These are phyloP conservation scores for Erythrobasidium yunnanense DNA, from an alignment of 768 basidiomycete genomes.

Conservation along the genomic window DNA sequence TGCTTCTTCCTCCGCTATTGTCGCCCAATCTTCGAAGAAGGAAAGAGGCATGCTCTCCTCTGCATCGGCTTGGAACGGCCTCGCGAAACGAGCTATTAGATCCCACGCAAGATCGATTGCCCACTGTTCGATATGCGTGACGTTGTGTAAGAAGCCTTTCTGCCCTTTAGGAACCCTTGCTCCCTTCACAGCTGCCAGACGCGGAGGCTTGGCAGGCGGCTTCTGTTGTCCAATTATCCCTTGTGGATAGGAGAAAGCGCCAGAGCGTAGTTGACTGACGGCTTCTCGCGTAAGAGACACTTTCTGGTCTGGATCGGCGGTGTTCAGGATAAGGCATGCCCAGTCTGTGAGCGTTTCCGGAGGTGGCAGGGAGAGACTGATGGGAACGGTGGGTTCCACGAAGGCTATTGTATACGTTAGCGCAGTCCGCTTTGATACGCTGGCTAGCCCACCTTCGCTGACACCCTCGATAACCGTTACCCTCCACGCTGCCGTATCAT, in stretches of 20 bases:
- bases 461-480: conserved; percentile 60
- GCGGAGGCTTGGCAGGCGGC: conserved; percentile 58
- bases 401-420: no score
- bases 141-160: conserved; percentile 65
- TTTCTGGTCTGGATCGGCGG: conserved; percentile 59
- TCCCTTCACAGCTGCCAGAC: conserved; percentile 52
- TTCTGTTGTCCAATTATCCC: conserved; percentile 41
- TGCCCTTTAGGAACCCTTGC: conserved; percentile 49
- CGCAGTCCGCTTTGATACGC: no score
- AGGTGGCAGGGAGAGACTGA: background rate
- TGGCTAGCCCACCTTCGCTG: conserved; percentile 58
- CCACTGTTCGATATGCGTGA: conserved; percentile 82
- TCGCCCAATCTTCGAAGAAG: conserved; percentile 43
- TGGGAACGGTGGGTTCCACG: background rate
- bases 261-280: conserved; percentile 57
- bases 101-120: conserved; percentile 44
- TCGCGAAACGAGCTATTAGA: conserved; percentile 64
- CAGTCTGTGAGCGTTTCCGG: conserved; percentile 64
- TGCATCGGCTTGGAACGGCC: conserved; percentile 26
- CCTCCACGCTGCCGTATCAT: conserved; percentile 51
- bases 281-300: conserved; percentile 54
- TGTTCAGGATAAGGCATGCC: conserved; percentile 68
- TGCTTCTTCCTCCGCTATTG: conserved; percentile 75
- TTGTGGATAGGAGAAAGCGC: conserved; percentile 53
- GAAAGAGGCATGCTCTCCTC: conserved; percentile 48